Evolutionary conservation across 2,329 filamentous ascomycete species (phyloP), one percentile per base, ranked within the genome.

Genomic region (Neofusicoccum umdonicola): DNA sequence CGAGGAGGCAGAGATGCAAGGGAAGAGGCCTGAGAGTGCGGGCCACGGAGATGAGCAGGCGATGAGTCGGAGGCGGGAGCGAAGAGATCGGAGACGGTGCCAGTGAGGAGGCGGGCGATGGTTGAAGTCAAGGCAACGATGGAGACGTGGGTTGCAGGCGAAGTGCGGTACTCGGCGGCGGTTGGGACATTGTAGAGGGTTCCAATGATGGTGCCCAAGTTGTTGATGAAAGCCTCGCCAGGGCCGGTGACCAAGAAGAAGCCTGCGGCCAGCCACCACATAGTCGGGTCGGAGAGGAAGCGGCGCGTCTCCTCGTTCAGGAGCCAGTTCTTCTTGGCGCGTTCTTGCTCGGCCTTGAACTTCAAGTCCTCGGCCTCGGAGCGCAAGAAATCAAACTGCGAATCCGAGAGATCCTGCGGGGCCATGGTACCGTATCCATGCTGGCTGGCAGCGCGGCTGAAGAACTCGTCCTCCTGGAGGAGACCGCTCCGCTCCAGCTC

Each of bases 141-240:
- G 22, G 92, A 96, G 62, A 99, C 93, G 72, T 99, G 95, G 0
- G 93, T 97, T 64, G 93, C 87, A 44, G 90, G 84, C 57, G 90
- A 85, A 54, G 89, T 87, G 70, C 81, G 75, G 69, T 74, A 70
- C 12, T 68, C 47, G 3, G 60, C 61, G 17, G 83, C 73, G 17
- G 87, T 88, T 13, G 85, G 85, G n/a, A 80, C 80, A 4, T 86
- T 85, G 50, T 91, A 91, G 3, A 97, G 82, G 0, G 94, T 96
- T 69, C 91, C 90, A 70, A 98, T 93, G 67, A 99, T 89, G 27
- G 93, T 97, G 41, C 95, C 95, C 9, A 99, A 80, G 71, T 98
- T 99, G 80, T 98, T 99, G 79, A 98, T 93, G 76, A 97, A 99
- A 11, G 94, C 91, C 78, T 99, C 95, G n/a, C 93, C 94, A 0